Evolutionary conservation across 2,329 filamentous ascomycete species (phyloP).

Genomic region (Fulvia fulva): DNA sequence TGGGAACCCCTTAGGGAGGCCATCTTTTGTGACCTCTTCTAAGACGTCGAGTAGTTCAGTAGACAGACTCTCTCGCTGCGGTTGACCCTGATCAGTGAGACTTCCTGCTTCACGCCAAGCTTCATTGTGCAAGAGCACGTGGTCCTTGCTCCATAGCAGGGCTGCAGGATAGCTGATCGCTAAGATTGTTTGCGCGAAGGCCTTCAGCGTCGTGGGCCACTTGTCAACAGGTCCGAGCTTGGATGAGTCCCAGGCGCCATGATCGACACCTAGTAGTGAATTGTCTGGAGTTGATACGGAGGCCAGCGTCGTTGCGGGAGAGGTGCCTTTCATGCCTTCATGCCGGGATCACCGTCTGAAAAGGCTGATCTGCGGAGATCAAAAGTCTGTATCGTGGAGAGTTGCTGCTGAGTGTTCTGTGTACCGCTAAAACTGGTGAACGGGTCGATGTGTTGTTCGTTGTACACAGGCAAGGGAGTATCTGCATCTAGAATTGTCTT

Average conservation of each 20-base stretch:
- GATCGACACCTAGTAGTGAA: constrained; percentile 8
- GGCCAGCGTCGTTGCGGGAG: constrained; percentile 2
- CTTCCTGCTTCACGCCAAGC: constrained; percentile 38
- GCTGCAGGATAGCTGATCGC: constrained; percentile 41
- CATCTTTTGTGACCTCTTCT: constrained; percentile 29
- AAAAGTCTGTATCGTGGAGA: neutral
- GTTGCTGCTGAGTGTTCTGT: neutral
- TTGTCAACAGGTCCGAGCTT: constrained; percentile 32
- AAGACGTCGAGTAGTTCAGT: constrained; percentile 36
- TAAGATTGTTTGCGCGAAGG: constrained; percentile 32
- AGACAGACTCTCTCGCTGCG: constrained; percentile 31
- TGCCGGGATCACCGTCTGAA: neutral
- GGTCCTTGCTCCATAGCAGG: constrained; percentile 41
- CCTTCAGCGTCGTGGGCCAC: constrained; percentile 35
- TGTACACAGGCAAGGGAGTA: neutral
- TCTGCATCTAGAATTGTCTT: neutral
- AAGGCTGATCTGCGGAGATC: neutral
- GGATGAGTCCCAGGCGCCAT: constrained; percentile 17
- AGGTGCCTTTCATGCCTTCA: constrained; percentile 13
- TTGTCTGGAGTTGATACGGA: neutral
- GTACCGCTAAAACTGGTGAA: neutral
- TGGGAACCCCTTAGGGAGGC: constrained; percentile 19
- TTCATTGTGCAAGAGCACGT: constrained; percentile 40
- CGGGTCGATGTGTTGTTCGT: neutral
- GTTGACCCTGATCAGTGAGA: constrained; percentile 34